These are phyloP conservation scores for Podospora pseudoanserina DNA, from an alignment of 495 filamentous ascomycete genomes.

Conservation along the genomic window DNA sequence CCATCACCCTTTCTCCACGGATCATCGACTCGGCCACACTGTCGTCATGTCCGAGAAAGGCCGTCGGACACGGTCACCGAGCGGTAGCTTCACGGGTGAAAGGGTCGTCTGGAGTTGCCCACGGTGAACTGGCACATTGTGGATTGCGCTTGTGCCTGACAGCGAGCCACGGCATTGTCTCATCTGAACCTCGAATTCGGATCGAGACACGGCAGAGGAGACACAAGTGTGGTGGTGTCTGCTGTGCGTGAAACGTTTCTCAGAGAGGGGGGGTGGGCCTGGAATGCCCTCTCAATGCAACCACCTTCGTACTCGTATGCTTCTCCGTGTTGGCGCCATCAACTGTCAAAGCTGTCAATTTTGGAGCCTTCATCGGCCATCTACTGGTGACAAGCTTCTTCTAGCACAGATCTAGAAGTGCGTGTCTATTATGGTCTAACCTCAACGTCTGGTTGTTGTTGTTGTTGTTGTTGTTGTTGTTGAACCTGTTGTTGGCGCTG, in stretches of 20 bases:
- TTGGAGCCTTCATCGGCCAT: not conserved
- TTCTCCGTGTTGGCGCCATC: not conserved
- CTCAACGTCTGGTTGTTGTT: not conserved
- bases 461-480: not conserved
- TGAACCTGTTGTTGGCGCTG: not conserved
- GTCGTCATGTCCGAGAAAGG: not conserved
- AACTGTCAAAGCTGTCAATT: not conserved
- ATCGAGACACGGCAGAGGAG: not conserved
- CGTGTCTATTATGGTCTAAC: not conserved
- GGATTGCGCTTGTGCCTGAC: not conserved
- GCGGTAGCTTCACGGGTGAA: not conserved
- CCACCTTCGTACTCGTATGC: not conserved
- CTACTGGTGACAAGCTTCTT: not conserved
- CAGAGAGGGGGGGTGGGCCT: not conserved
- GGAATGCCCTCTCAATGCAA: not conserved
- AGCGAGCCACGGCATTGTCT: not conserved
- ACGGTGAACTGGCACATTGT: too few relatives aligned
- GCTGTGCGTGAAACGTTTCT: not conserved
- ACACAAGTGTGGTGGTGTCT: not conserved
- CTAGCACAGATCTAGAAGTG: not conserved
- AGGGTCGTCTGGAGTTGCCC: not conserved
- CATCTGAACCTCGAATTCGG: not conserved
- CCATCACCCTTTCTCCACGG: not conserved
- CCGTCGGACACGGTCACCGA: not conserved
- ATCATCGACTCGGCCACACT: conserved; percentile 1